These are phyloP conservation scores for Fusarium gaditjirri DNA, from an alignment of 2,329 filamentous ascomycete species.

Conservation along the genomic window DNA sequence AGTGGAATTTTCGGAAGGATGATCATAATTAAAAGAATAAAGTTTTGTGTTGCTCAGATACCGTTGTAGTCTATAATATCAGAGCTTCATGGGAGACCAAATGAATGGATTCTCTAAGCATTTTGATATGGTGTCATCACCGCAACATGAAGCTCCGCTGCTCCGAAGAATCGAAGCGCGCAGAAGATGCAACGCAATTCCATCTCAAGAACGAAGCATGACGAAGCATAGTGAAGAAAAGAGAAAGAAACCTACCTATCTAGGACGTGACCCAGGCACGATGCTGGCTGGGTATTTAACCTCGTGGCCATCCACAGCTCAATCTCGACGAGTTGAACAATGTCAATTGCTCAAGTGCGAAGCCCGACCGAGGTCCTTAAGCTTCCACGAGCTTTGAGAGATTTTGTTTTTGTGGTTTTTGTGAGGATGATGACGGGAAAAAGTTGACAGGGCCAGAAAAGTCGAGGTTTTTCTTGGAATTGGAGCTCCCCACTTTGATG, in stretches of 20 bases:
- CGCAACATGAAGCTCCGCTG: conserved; percentile 44
- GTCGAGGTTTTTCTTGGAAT: conserved; percentile 40
- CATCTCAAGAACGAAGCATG: neutral
- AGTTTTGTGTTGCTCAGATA: conserved; percentile 75
- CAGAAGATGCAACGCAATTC: neutral
- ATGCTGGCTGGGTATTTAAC: conserved; percentile 37
- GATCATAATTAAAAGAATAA: conserved; percentile 22
- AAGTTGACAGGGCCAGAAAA: conserved; percentile 22
- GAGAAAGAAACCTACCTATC: conserved; percentile 42
- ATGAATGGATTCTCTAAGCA: conserved; percentile 70
- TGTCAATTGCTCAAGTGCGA: conserved; percentile 30
- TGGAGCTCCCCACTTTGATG: conserved; percentile 47
- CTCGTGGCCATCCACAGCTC: conserved; percentile 44
- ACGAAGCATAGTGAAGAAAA: neutral
- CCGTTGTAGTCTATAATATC: conserved; percentile 91
- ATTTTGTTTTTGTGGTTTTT: conserved; percentile 20
- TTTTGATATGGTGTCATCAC: conserved; percentile 71
- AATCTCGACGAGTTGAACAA: conserved; percentile 31
- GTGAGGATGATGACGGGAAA: conserved; percentile 32
- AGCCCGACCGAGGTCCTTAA: conserved; percentile 26
- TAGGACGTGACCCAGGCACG: conserved; percentile 47
- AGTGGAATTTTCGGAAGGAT: conserved; percentile 6
- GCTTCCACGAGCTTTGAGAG: conserved; percentile 18
- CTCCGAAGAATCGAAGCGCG: neutral
- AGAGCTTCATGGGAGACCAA: conserved; percentile 71